These are phyloP conservation scores for Aspergillus sp. DNA, from an alignment of 2,329 filamentous ascomycete species.

Conservation along the genomic window DNA sequence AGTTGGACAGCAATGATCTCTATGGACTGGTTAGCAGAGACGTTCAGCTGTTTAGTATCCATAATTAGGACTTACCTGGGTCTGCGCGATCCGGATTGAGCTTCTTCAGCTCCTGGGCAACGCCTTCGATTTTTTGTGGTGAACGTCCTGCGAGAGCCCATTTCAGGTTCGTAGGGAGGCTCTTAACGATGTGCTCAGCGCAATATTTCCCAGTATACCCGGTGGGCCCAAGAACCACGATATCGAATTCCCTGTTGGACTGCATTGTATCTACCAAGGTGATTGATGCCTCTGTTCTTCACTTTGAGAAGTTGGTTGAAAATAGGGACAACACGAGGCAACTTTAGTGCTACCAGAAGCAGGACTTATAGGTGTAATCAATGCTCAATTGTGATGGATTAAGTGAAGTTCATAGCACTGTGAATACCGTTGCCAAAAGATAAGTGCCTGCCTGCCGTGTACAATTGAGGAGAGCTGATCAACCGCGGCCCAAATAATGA, in stretches of 20 bases:
- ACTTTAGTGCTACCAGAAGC: not conserved
- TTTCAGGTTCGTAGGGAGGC: conserved; percentile 72
- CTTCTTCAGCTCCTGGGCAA: conserved; percentile 66
- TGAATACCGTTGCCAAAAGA: not conserved
- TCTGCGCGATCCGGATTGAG: conserved; percentile 68
- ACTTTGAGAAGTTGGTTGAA: not conserved
- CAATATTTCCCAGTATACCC: conserved; percentile 82
- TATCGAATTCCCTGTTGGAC: conserved; percentile 57
- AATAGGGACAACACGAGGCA: not conserved
- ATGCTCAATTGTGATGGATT: not conserved
- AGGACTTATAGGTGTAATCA: not conserved
- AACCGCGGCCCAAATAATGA: not conserved
- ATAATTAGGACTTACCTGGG: conserved; percentile 56
- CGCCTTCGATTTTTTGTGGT: conserved; percentile 67
- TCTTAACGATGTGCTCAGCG: conserved; percentile 70
- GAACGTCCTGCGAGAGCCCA: conserved; percentile 89
- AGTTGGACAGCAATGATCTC: conserved; percentile 50
- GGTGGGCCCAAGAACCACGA: conserved; percentile 67
- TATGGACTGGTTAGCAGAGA: conserved; percentile 19
- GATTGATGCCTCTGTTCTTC: not conserved
- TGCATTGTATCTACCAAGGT: conserved; percentile 33
- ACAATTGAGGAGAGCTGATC: too few relatives aligned
- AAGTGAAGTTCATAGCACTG: not conserved
- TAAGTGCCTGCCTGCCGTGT: not conserved
- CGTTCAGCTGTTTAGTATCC: not conserved